These are phyloP conservation scores for Aspergillus aculeatinus DNA, from an alignment of 2,329 filamentous ascomycete species.

Conservation along the genomic window DNA sequence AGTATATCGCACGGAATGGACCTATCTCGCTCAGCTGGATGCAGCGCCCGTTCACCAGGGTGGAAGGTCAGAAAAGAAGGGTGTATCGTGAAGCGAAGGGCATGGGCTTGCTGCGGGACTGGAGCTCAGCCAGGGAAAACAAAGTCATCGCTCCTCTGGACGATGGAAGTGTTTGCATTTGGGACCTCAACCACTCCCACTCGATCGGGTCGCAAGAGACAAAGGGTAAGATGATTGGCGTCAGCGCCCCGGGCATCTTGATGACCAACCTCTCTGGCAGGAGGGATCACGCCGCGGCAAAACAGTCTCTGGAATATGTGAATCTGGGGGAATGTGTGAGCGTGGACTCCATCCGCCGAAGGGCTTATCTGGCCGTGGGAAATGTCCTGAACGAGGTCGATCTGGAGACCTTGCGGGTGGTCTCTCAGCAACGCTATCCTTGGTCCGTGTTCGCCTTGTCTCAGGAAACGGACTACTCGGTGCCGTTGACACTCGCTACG, in stretches of 20 bases:
- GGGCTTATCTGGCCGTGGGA: slow-evolving; percentile 78
- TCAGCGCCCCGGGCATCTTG: slow-evolving; percentile 67
- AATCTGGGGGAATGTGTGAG: slow-evolving; percentile 77
- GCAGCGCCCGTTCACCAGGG: slow-evolving; percentile 53
- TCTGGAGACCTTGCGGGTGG: slow-evolving; percentile 67
- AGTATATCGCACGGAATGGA: slow-evolving; percentile 80
- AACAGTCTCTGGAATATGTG: slow-evolving; percentile 35
- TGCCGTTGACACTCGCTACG: slow-evolving; percentile 81
- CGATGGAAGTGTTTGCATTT: slow-evolving; percentile 83
- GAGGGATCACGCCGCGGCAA: slow-evolving; percentile 26
- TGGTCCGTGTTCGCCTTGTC: slow-evolving; percentile 84
- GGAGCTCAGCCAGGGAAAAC: slow-evolving; percentile 52
- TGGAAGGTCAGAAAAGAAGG: slow-evolving; percentile 36
- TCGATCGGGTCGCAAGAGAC: slow-evolving; percentile 36
- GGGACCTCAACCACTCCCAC: slow-evolving; percentile 63
- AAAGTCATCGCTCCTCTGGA: slow-evolving; percentile 75
- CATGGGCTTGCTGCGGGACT: slow-evolving; percentile 64
- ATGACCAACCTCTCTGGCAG: slow-evolving; percentile 69
- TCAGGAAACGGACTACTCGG: slow-evolving; percentile 58
- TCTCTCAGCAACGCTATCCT: slow-evolving; percentile 70
- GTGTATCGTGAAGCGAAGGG: slow-evolving; percentile 66
- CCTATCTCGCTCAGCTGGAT: slow-evolving; percentile 76
- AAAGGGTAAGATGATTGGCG: slow-evolving; percentile 59
- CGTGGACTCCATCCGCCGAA: slow-evolving; percentile 65
- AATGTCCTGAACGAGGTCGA: slow-evolving; percentile 79